Evolutionary conservation across 352 stramenopile species (phyloP), one percentile per base, ranked within the genome.

Genomic region (Pythium oligandrum): DNA sequence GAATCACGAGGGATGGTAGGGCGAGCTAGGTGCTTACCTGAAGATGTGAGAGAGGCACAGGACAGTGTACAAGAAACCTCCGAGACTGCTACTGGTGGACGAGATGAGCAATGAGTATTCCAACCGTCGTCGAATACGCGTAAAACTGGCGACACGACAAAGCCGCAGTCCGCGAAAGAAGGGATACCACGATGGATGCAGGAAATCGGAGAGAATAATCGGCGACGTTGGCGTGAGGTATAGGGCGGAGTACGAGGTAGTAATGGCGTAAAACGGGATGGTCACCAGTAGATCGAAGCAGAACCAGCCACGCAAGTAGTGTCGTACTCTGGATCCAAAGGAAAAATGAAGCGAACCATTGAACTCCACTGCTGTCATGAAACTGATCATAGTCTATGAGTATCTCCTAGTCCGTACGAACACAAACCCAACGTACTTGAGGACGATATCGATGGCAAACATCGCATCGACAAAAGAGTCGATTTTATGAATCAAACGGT

Each of bases 11-110:
- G 4, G 6, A 39, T 45, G 43, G 3, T 37, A n/a, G 4, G 30
- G 12, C 1, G 38, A 8, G 38, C 38, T 43, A 32, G 11, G 8
- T 6, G 10, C 43, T 9, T 58, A 78, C 69, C 70, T 90, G 58
- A 93, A 87, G n/a, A 87, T 68, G 44, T 93, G 82, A n/a, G 82
- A 89, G 37, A 93, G 75, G 4, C 75, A 64, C 6, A 93, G 31
- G 3, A 93, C 82, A 2, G 78, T 68, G 48, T 78, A 88, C 46
- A 88, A 48, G 67, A 90, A 93, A 48, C 79, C 82, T 4, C 75
- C 76, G 4, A 93, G 69, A 33, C 79, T 86, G 50, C 79, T 88
- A 30, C 86, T 78, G 62, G 71, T 90, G 38, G 82, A 90, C 4
- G 79, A 81, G 48, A 93, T 89, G 17, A 88, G 68, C 6, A 93